Conservation (phyloP, 106 monocot species). For the Dendrobium nobile region DNA sequence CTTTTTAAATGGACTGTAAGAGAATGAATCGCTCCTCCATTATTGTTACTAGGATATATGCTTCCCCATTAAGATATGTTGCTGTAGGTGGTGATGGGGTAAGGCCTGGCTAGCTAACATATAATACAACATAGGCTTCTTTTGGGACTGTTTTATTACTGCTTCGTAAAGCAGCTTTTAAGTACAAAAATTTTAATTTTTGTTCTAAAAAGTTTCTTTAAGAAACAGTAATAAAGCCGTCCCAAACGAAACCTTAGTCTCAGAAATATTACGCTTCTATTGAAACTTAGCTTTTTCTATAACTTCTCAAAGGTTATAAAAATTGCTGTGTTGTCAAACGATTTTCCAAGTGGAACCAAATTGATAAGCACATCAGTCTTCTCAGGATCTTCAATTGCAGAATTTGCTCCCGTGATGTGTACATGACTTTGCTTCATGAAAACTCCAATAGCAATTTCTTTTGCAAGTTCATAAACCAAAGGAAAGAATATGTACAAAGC, state of each 20-base stretch:
- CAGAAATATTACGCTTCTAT: conserved; percentile 54
- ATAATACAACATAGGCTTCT: conserved; percentile 36
- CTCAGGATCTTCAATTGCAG: conserved; percentile 59
- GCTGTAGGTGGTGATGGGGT: too few relatives aligned
- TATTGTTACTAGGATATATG: too few relatives aligned
- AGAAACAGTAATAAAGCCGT: too few relatives aligned
- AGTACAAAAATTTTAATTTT: too few relatives aligned
- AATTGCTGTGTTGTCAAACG: conserved; percentile 44
- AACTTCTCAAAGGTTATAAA: conserved; percentile 49
- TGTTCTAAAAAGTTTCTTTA: too few relatives aligned
- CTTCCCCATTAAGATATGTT: too few relatives aligned
- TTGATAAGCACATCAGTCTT: conserved; percentile 77
- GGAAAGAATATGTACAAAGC: conserved; percentile 76
- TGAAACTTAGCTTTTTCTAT: conserved; percentile 68
- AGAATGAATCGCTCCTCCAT: too few relatives aligned
- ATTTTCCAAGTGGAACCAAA: conserved; percentile 65
- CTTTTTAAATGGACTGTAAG: too few relatives aligned
- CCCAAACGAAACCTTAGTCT: conserved; percentile 17
- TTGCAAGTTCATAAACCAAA: conserved; percentile 70
- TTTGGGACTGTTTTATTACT: too few relatives aligned
- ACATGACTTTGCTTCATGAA: conserved; percentile 85
- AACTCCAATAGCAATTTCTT: conserved; percentile 72
- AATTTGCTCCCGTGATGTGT: conserved; percentile 91
- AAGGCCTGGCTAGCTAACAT: conserved; percentile 65
- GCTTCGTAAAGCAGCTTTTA: too few relatives aligned